These are phyloP conservation scores for Malassezia furfur DNA, from an alignment of 1,284 basidiomycete species.

Conservation along the genomic window DNA sequence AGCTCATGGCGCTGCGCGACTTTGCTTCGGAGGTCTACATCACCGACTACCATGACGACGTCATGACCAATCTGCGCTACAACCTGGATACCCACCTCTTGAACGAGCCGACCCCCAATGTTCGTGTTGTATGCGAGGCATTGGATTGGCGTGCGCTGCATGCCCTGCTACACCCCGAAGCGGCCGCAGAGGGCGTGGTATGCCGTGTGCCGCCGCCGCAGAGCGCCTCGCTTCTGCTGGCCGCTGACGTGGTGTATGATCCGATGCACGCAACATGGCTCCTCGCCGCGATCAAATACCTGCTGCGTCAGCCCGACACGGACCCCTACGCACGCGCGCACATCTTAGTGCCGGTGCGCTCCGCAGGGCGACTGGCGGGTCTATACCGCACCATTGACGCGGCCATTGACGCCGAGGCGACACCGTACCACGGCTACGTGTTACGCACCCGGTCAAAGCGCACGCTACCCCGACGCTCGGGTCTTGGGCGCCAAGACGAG, in stretches of 20 bases:
- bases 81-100: conserved; percentile 10
- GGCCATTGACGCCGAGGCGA: not conserved
- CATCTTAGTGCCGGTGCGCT: conserved; percentile 13
- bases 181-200: not conserved
- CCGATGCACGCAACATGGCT: conserved; percentile 17
- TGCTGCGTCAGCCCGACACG: conserved; percentile 11
- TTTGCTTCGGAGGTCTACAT: not conserved
- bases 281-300: conserved; percentile 9
- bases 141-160: conserved; percentile 16
- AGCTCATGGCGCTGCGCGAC: not conserved
- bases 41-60: conserved; percentile 18
- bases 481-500: conserved; percentile 16
- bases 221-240: conserved; percentile 7
- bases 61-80: conserved; percentile 14
- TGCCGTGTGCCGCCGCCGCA: conserved; percentile 13
- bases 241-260: conserved; percentile 14
- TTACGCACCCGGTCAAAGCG: not conserved
- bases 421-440: conserved; percentile 4
- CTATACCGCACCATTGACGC: conserved; percentile 15
- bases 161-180: conserved; percentile 2
- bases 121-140: conserved; percentile 6
- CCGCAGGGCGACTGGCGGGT: conserved; percentile 10
- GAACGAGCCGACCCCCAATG: not conserved
- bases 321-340: conserved; percentile 16
- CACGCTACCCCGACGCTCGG: conserved; percentile 6